phyloP scores from a whole-genome alignment of 768 basidiomycete genomes.

The Mycena vulgaris region DNA sequence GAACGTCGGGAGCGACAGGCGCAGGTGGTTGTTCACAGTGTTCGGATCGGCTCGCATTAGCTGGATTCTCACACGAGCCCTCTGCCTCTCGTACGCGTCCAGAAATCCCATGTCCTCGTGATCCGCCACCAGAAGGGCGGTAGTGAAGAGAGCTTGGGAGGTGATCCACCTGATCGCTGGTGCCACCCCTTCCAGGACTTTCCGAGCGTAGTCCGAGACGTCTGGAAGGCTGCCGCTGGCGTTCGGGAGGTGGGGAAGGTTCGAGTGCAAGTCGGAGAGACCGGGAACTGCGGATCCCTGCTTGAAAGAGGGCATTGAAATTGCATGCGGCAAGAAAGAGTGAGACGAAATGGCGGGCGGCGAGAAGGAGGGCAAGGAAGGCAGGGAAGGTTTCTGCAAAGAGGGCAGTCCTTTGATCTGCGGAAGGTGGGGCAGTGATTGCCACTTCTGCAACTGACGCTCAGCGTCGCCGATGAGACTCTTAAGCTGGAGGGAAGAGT shows the following conservation, averaged over 20 bases:
- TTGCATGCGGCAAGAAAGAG: neutral
- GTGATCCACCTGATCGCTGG: conserved; percentile 31
- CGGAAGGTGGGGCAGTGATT: conserved; percentile 19
- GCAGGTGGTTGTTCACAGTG: conserved; percentile 18
- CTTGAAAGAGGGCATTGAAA: too few species aligned
- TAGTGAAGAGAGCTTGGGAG: conserved; percentile 26
- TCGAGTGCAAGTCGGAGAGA: conserved; percentile 3
- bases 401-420: conserved; percentile 22
- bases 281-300: neutral
- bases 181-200: conserved; percentile 22
- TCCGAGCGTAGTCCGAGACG: conserved; percentile 17
- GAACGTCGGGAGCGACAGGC: conserved; percentile 25
- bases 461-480: conserved; percentile 13
- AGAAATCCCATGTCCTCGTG: conserved; percentile 31
- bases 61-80: conserved; percentile 34
- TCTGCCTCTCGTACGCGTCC: conserved; percentile 51
- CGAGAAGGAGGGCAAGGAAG: conserved; percentile 15
- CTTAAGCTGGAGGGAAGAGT: conserved; percentile 12
- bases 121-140: conserved; percentile 31
- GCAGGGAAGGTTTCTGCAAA: conserved; percentile 4
- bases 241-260: conserved; percentile 13
- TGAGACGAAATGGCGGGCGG: conserved; percentile 12
- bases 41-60: conserved; percentile 26
- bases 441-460: conserved; percentile 27
- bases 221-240: conserved; percentile 16